Base-by-base conservation (phyloP, 352 stramenopile genomes). In the Phytophthora crassamura region DNA sequence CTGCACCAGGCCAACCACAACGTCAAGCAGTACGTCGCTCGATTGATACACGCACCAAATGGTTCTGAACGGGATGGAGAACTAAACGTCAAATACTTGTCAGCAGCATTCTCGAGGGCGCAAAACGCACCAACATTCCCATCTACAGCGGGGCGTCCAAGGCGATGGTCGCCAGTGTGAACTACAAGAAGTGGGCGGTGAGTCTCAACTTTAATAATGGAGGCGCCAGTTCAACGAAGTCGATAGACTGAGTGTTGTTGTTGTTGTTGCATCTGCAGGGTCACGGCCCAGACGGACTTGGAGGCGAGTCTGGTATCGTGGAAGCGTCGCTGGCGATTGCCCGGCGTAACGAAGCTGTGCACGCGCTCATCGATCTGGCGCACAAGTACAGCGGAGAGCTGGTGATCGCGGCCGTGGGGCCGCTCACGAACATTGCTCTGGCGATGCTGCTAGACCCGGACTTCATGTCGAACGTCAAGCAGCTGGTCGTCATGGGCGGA, bases 1-100 rank as follows among this genome's bases (percentile, higher is more conserved):
- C 46, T 95, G 42, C 80, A 85, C 48, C 87, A 94, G 69, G 85
- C 84, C 48, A 89, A 86, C 64, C 85, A 95, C 76, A 95, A 95
- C 68, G 79, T 91, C 14, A 72, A 72, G 25, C 80, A 93, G 86
- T 95, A 62, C 53, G 80, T 82, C 20, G 6, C 35, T 51, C 6
- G 28, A 45, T 38, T 28, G 7, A 30, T 12, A 30, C 7, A 38
- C 25, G 3, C 4, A 30, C 25, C 4, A 30, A 30, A 6, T 30
- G 25, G 25, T 30, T 30, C 25, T 30, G 3, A 30, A 30, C 4
- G 22, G 22, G 22, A 25, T 25, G 39, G 45, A 5, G 20, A 36
- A 48, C 41, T 25, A 57, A 18, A 16, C 4, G 40, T n/a, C n/a
- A 2, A 30, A 28, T 20, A 5, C 22, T 67, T 10, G 25, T n/a